Conservation (phyloP, 495 filamentous ascomycete species). For the Glarea lozoyensis region DNA sequence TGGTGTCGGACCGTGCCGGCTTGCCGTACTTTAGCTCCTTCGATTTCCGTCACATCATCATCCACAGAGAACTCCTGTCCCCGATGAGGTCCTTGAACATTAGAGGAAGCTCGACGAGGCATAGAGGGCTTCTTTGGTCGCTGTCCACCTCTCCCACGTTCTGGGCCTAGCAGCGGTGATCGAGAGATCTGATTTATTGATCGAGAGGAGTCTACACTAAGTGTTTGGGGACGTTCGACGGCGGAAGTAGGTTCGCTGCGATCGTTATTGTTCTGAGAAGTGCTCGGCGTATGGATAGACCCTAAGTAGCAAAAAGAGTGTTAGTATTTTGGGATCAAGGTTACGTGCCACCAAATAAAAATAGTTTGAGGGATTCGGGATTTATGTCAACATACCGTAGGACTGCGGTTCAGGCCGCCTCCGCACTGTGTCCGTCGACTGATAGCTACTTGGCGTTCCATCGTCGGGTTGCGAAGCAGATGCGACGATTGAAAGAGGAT, state of each 20-base stretch:
- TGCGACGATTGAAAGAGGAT: constrained; percentile 21
- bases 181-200: constrained; percentile 21
- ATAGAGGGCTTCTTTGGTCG: constrained; percentile 64
- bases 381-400: constrained; percentile 19
- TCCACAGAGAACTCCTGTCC: constrained; percentile 91
- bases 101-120: constrained; percentile 64
- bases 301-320: constrained; percentile 14
- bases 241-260: constrained; percentile 16
- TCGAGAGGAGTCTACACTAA: constrained; percentile 17
- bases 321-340: neutral
- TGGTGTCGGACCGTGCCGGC: constrained; percentile 33
- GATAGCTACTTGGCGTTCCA: constrained; percentile 26
- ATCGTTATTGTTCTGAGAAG: constrained; percentile 2
- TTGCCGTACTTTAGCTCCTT: constrained; percentile 38
- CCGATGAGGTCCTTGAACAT: constrained; percentile 61
- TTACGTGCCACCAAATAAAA: neutral
- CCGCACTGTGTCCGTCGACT: constrained; percentile 39
- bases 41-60: constrained; percentile 79
- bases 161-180: constrained; percentile 48
- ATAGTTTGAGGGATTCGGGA: neutral
- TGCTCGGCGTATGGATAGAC: constrained; percentile 23
- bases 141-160: constrained; percentile 38
- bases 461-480: constrained; percentile 20
- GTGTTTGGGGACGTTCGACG: constrained; percentile 12
- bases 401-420: constrained; percentile 30